phyloP scores from a whole-genome alignment of 2,329 filamentous ascomycete species.

The Sporothrix curviconia region DNA sequence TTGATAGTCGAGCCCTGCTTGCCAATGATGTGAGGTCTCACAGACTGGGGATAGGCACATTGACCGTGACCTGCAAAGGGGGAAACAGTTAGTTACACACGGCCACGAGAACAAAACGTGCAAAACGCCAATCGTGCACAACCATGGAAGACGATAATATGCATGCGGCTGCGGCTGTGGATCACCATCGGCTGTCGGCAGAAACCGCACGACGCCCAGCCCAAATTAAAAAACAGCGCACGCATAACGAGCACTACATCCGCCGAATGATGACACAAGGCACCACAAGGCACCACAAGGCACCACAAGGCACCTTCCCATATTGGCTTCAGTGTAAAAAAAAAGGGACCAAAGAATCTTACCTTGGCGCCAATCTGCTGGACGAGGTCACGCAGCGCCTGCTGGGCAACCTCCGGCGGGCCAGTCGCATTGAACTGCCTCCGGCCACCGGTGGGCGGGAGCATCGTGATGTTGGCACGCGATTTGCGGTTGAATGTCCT shows the following conservation, averaged over 20 bases:
- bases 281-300: too few relatives aligned
- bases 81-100: constrained; percentile 26
- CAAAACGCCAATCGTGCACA: too few relatives aligned
- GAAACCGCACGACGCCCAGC: too few relatives aligned
- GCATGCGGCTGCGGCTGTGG: too few relatives aligned
- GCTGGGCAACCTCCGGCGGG: constrained; percentile 73
- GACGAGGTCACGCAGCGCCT: constrained; percentile 83
- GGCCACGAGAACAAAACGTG: too few relatives aligned
- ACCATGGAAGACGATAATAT: neutral
- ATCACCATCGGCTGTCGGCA: neutral
- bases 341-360: neutral
- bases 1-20: constrained; percentile 86
- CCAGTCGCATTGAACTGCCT: constrained; percentile 81
- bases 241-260: too few relatives aligned
- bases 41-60: constrained; percentile 77
- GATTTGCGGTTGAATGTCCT: constrained; percentile 90
- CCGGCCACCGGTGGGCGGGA: constrained; percentile 62
- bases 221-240: too few relatives aligned
- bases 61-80: constrained; percentile 42
- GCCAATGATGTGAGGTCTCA: constrained; percentile 86
- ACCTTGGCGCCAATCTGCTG: constrained; percentile 83
- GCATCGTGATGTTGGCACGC: constrained; percentile 76
- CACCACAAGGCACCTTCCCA: too few relatives aligned
- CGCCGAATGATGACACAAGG: neutral
- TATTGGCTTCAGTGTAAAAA: neutral